Evolutionary conservation across 805 yeast species (phyloP).

Genomic region (Hanseniaspora vineae): DNA sequence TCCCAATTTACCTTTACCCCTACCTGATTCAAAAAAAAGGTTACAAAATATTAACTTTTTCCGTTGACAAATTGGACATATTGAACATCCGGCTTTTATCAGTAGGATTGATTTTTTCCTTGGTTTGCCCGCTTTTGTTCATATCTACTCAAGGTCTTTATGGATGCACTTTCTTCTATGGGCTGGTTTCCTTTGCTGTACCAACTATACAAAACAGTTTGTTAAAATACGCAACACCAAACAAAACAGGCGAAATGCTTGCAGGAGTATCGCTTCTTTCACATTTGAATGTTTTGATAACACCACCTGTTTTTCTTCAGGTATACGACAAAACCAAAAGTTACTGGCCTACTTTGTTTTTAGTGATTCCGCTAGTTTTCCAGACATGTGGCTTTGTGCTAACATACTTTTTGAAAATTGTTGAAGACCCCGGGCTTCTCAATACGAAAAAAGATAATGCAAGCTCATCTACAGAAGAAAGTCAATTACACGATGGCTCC

Average conservation of each 20-base stretch:
- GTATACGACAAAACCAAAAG: background rate
- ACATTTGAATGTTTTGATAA: background rate
- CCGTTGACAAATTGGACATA: constrained; percentile 42
- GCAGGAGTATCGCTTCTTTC: background rate
- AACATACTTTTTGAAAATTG: constrained; percentile 12
- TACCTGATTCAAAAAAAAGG: constrained; percentile 3
- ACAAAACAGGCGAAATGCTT: background rate
- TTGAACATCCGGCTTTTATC: background rate
- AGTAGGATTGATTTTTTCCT: background rate
- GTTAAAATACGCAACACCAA: background rate
- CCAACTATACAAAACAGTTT: background rate
- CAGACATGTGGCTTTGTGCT: constrained; percentile 6
- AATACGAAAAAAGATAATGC: too few relatives aligned
- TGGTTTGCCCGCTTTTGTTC: background rate
- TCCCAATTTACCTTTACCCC: background rate
- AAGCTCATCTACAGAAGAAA: too few relatives aligned
- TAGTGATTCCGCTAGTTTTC: background rate
- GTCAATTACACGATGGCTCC: too few relatives aligned
- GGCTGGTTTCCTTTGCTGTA: background rate
- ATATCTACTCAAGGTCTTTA: background rate
- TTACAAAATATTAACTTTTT: constrained; percentile 10
- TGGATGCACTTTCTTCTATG: background rate
- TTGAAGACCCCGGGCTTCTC: constrained; percentile 8
- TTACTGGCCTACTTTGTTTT: background rate
- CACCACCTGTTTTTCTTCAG: background rate